Evolutionary conservation across 208 protist genomes (phyloP).

Genomic region (Angomonas desouzai): DNA sequence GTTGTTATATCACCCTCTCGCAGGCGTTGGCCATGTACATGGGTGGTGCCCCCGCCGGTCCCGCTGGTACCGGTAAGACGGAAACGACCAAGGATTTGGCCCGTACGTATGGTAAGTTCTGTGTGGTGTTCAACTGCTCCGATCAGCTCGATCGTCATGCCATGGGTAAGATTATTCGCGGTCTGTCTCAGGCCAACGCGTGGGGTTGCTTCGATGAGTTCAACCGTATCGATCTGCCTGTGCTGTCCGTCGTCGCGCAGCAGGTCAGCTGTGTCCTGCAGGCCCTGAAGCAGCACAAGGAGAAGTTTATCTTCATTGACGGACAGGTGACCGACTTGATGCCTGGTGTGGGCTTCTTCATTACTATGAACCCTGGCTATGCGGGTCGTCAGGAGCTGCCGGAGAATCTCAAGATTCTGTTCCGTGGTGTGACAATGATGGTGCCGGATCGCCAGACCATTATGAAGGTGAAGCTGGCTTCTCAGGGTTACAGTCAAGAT

Average conservation of each 20-base stretch:
- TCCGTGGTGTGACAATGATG: slow-evolving; percentile 99
- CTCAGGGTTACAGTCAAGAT: slow-evolving; percentile 91
- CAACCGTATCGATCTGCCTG: slow-evolving; percentile 93
- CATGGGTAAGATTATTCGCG: slow-evolving; percentile 95
- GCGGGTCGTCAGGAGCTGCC: slow-evolving; percentile 97
- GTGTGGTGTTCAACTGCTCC: slow-evolving; percentile 94
- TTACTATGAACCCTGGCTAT: slow-evolving; percentile 99
- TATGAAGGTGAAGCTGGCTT: slow-evolving; percentile 95
- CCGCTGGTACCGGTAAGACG: slow-evolving; percentile 97
- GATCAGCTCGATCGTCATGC: slow-evolving; percentile 93
- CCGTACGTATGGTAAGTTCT: slow-evolving; percentile 93
- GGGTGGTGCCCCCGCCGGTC: slow-evolving; percentile 95
- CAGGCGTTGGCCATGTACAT: slow-evolving; percentile 96
- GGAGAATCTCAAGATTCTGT: slow-evolving; percentile 98
- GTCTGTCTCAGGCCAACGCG: slow-evolving; percentile 92
- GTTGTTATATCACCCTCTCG: slow-evolving; percentile 96
- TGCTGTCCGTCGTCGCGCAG: slow-evolving; percentile 93
- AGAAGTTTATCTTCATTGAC: slow-evolving; percentile 93
- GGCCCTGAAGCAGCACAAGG: slow-evolving; percentile 91
- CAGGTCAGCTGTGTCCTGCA: slow-evolving; percentile 91
- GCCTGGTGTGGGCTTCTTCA: slow-evolving; percentile 95
- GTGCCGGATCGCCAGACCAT: slow-evolving; percentile 97
- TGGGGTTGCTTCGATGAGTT: slow-evolving; percentile 95
- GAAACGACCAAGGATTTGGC: slow-evolving; percentile 96
- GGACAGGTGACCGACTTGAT: slow-evolving; percentile 89